phyloP scores from a whole-genome alignment of 371 early-diverging fungal genomes.

The Circinella minor region DNA sequence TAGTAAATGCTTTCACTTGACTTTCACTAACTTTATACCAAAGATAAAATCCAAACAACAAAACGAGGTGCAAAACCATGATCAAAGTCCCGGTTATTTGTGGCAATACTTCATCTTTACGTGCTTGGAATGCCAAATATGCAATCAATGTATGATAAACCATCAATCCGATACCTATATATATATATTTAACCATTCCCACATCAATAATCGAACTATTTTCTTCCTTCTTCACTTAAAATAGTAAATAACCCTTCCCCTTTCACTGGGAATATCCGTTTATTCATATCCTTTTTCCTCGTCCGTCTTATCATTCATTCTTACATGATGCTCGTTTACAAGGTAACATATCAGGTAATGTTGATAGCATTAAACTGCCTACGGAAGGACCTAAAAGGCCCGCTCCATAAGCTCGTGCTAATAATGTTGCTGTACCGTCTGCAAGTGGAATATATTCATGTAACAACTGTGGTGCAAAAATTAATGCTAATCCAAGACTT shows the following conservation, averaged over 20 bases:
- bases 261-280: no score
- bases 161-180: slow-evolving; percentile 37
- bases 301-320: no score
- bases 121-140: slow-evolving; percentile 32
- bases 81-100: slow-evolving; percentile 20
- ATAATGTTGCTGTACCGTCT: slow-evolving; percentile 23
- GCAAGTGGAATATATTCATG: slow-evolving; percentile 16
- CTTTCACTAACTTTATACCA: slow-evolving; percentile 48
- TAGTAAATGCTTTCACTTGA: slow-evolving; percentile 41
- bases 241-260: not conserved
- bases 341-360: slow-evolving; percentile 48
- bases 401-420: slow-evolving; percentile 40
- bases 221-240: not conserved
- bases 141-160: slow-evolving; percentile 39
- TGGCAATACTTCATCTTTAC: slow-evolving; percentile 29
- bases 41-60: slow-evolving; percentile 35
- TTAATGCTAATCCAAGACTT: slow-evolving; percentile 25
- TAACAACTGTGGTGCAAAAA: slow-evolving; percentile 30
- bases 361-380: slow-evolving; percentile 33
- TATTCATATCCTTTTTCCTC: no score
- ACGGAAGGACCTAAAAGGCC: slow-evolving; percentile 28
- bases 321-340: slow-evolving; percentile 53
- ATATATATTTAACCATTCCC: not conserved
- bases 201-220: not conserved
- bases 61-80: slow-evolving; percentile 27